Evolutionary conservation across 805 yeast species (phyloP), one percentile per base, ranked within the genome.

Genomic region (Nakazawaea ishiwadae): DNA sequence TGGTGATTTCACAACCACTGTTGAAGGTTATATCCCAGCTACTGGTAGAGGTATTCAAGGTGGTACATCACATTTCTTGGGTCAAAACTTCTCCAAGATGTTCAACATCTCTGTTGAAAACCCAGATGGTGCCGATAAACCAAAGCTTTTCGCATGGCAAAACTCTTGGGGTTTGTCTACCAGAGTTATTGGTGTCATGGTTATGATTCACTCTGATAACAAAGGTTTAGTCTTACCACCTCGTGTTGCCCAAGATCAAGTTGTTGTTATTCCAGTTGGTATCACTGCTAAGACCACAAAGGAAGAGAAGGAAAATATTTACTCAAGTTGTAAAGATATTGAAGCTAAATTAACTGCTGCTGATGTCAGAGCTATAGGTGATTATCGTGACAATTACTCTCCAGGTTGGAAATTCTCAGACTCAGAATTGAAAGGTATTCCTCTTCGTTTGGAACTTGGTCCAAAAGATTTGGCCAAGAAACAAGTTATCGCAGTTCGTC

Each of bases 21-120:
- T 81, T 53, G 99, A 93, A 69, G 98, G 98, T 51, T 93, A 85
- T 62, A 88, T 93, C 55, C 96, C 96, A 53, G 86, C 96, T 48
- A 93, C 98, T 43, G 99, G 99, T 55, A 86, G 99, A 74, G 99
- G 98, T 75, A 93, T 93, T 54, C 99, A 93, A 71, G 99, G 98
- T 67, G 99, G 91, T 47, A 93, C 99, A 28, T 89, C 97, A 29
- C 99, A 93, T 71, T 93, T 90, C 62, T 73, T 93, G 62, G 99
- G 99, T 53, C 95, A 88, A 66, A 93, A 93, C 77, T 93, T 93
- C 73, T 90, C 98, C 52, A 91, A 90, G 71, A 93, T 93, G 99
- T 93, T 93, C 70, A 84, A 87, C 69, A 88, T 93, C 52, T 69
- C 84, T 30, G 99, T 95, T 39, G 99, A 93, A 69, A 86, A 88